Evolutionary conservation across 768 basidiomycete genomes (phyloP).

Genomic region (Xerocomus brunneocitrinus): DNA sequence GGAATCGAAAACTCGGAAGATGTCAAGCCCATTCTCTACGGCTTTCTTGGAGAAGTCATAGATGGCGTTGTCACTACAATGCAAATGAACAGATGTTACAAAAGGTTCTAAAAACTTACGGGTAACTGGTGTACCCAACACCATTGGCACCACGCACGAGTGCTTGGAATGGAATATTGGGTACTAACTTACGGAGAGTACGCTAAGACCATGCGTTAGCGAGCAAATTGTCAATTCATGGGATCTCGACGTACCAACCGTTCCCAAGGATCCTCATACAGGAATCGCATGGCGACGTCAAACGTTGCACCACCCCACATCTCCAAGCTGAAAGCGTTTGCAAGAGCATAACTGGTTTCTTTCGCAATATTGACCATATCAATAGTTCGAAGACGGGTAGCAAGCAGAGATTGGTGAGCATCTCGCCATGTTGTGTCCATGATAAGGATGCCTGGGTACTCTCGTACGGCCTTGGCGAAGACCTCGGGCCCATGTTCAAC

Average conservation of each 20-base stretch:
- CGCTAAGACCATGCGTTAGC: constrained; percentile 45
- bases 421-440: constrained; percentile 99
- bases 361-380: constrained; percentile 99
- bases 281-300: constrained; percentile 98
- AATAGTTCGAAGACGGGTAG: constrained; percentile 90
- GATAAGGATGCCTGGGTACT: constrained; percentile 91
- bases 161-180: constrained; percentile 98
- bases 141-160: constrained; percentile 98
- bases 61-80: constrained; percentile 86
- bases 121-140: constrained; percentile 98
- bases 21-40: constrained; percentile 98
- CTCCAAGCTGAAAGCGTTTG: constrained; percentile 94
- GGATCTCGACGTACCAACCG: constrained; percentile 58
- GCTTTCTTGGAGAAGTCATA: constrained; percentile 99
- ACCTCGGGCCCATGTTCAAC: constrained; percentile 96
- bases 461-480: constrained; percentile 96
- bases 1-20: constrained; percentile 99
- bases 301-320: constrained; percentile 99
- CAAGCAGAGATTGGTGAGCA: constrained; percentile 95
- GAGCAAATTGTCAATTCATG: neutral
- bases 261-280: constrained; percentile 99
- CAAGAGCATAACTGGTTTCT: constrained; percentile 91
- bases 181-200: constrained; percentile 89
- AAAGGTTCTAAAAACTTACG: constrained; percentile 46
- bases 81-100: constrained; percentile 5